Evolutionary conservation across 768 basidiomycete genomes (phyloP).

Genomic region (Xerocomellus chrysenteron): DNA sequence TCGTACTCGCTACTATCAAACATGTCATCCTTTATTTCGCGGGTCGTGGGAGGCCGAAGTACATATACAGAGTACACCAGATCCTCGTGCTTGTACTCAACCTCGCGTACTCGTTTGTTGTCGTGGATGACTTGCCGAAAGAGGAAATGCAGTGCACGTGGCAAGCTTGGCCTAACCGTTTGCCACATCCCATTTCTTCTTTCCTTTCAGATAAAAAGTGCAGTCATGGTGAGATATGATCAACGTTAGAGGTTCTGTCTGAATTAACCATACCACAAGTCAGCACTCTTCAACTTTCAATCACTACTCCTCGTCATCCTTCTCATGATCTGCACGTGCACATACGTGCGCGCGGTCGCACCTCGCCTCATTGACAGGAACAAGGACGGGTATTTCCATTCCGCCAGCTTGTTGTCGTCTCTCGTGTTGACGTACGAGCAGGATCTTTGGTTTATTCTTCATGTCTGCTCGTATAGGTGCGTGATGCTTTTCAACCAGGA

Average conservation of each 20-base stretch:
- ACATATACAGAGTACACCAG: no score
- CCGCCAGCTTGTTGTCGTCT: not conserved
- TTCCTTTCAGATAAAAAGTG: not conserved
- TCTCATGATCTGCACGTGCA: conserved; percentile 94
- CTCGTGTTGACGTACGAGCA: conserved; percentile 31
- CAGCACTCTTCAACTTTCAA: conserved; percentile 98
- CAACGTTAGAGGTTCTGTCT: not conserved
- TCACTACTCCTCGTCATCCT: conserved; percentile 92
- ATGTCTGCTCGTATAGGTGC: conserved; percentile 94
- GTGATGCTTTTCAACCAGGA: conserved; percentile 20
- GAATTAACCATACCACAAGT: conserved; percentile 42
- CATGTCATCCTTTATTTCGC: no score
- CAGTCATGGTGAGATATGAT: conserved; percentile 19
- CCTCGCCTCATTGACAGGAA: conserved; percentile 91
- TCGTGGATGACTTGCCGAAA: not conserved
- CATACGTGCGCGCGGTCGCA: conserved; percentile 87
- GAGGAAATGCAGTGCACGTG: not conserved
- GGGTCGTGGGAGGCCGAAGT: no score
- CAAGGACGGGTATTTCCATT: conserved; percentile 75
- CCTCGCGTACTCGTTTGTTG: no score
- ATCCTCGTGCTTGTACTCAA: no score
- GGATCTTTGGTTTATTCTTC: conserved; percentile 90
- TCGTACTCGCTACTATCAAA: no score
- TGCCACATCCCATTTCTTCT: not conserved
- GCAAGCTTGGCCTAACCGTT: not conserved